A percentile compares a stretch with the other conserved stretches of the same genome.
Conservation (phyloP, 2,329 filamentous ascomycete species). For the Paraphaeosphaeria sporulosa region DNA sequence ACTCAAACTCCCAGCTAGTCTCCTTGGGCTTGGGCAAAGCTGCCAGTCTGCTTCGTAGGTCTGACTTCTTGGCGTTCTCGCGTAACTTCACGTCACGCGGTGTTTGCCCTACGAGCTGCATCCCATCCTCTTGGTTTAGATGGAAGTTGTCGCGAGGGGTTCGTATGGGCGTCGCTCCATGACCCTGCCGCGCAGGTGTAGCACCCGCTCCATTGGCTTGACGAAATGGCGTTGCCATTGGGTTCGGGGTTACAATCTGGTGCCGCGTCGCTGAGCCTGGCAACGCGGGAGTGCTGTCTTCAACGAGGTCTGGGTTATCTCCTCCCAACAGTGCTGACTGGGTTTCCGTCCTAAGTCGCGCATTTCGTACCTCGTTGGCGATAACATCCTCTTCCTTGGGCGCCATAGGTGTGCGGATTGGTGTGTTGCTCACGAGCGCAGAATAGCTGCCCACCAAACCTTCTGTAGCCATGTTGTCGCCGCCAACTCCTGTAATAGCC, state of each 20-base stretch:
- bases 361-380: slow-evolving; percentile 95
- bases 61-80: slow-evolving; percentile 72
- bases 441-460: slow-evolving; percentile 89
- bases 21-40: slow-evolving; percentile 92
- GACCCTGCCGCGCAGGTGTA: slow-evolving; percentile 67
- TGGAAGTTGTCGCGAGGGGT: slow-evolving; percentile 89
- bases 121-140: slow-evolving; percentile 76
- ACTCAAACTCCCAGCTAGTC: slow-evolving; percentile 90
- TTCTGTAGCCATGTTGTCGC: slow-evolving; percentile 84
- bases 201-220: slow-evolving; percentile 69
- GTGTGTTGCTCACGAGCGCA: slow-evolving; percentile 78
- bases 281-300: slow-evolving; percentile 85
- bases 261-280: slow-evolving; percentile 84
- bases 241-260: slow-evolving; percentile 89
- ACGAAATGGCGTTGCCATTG: slow-evolving; percentile 87
- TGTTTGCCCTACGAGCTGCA: slow-evolving; percentile 75
- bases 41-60: slow-evolving; percentile 76
- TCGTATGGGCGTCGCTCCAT: slow-evolving; percentile 82
- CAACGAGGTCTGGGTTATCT: slow-evolving; percentile 88
- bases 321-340: slow-evolving; percentile 92
- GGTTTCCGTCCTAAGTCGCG: slow-evolving; percentile 88
- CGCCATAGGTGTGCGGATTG: slow-evolving; percentile 90
- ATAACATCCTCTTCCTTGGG: slow-evolving; percentile 94
- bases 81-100: slow-evolving; percentile 77
- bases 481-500: slow-evolving; percentile 78